A percentile compares a stretch with the other conserved stretches of the same genome.
These are phyloP conservation scores for Dactylella cylindrospora DNA, from an alignment of 2,329 filamentous ascomycete species.

Conservation along the genomic window DNA sequence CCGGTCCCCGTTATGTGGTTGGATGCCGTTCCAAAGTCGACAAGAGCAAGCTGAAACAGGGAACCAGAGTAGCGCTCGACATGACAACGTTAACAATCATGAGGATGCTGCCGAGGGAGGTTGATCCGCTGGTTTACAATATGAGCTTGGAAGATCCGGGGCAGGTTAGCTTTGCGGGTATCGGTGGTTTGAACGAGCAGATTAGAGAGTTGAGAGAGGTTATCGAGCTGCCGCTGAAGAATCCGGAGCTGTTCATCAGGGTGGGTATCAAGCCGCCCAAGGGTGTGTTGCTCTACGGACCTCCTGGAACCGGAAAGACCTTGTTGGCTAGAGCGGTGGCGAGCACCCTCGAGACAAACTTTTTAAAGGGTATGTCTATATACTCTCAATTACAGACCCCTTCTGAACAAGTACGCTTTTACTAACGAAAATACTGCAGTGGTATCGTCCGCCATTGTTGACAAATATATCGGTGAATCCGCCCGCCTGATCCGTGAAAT, in stretches of 20 bases:
- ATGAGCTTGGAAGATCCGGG: conserved; percentile 99
- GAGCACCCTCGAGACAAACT: conserved; percentile 95
- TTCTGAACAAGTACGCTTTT: not conserved
- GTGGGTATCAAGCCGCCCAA: conserved; percentile 99
- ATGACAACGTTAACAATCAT: conserved; percentile 99
- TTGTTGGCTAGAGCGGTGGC: conserved; percentile 90
- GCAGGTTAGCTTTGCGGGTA: conserved; percentile 95
- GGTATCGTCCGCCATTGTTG: conserved; percentile 96
- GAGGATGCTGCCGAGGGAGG: conserved; percentile 98
- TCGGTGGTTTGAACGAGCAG: conserved; percentile 96
- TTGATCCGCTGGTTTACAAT: conserved; percentile 98
- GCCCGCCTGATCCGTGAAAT: conserved; percentile 96
- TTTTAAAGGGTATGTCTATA: conserved; percentile 76
- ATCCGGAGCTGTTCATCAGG: conserved; percentile 92
- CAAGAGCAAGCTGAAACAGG: conserved; percentile 95
- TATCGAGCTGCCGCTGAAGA: conserved; percentile 96
- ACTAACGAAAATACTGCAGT: conserved; percentile 60
- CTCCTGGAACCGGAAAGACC: conserved; percentile 95
- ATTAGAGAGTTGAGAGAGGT: conserved; percentile 96
- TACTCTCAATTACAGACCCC: conserved; percentile 21
- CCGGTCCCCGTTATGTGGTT: conserved; percentile 94
- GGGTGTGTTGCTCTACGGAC: conserved; percentile 92
- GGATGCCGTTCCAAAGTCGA: conserved; percentile 98
- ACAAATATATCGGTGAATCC: conserved; percentile 99
- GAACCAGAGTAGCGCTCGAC: conserved; percentile 92